Evolutionary conservation across 1,284 basidiomycete genomes (phyloP).

Genomic region (Pseudozyma hubeiensis): DNA sequence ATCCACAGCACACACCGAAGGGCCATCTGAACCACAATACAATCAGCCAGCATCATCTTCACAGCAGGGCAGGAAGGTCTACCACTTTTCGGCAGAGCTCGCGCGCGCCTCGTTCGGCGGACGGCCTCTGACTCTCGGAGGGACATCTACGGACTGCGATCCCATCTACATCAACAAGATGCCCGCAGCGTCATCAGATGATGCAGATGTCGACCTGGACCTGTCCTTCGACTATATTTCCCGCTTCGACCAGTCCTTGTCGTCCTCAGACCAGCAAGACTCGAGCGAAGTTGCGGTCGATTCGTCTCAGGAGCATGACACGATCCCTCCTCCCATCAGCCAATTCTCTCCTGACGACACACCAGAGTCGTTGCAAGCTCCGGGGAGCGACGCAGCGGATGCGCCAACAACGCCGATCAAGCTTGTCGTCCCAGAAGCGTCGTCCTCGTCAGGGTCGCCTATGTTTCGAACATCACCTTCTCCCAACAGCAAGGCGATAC

Average conservation of each 20-base stretch:
- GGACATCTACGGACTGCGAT: conserved; percentile 7
- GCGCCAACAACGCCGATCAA: conserved; percentile 6
- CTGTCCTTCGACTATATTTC: conserved; percentile 59
- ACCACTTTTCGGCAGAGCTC: conserved; percentile 42
- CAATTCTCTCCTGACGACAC: conserved; percentile 34
- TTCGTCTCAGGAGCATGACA: conserved; percentile 16
- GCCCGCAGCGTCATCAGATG: conserved; percentile 12
- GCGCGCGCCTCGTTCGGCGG: conserved; percentile 31
- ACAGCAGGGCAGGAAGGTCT: conserved; percentile 18
- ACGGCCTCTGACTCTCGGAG: conserved; percentile 15
- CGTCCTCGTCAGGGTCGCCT: conserved; percentile 4
- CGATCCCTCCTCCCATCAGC: conserved; percentile 11
- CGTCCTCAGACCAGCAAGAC: conserved; percentile 26
- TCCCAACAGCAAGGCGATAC: conserved; percentile 27
- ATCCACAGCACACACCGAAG: neutral
- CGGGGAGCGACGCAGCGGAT: neutral
- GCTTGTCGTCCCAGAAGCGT: neutral
- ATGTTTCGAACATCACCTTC: conserved; percentile 17
- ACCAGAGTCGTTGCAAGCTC: conserved; percentile 14
- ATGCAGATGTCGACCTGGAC: conserved; percentile 53
- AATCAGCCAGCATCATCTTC: conserved; percentile 2
- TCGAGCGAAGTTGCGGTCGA: conserved; percentile 29
- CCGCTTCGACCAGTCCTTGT: conserved; percentile 32
- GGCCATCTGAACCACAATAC: neutral
- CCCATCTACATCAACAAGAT: conserved; percentile 13